Evolutionary conservation across 371 early-diverging fungal species (phyloP).

Genomic region (Mucor lusitanicus): DNA sequence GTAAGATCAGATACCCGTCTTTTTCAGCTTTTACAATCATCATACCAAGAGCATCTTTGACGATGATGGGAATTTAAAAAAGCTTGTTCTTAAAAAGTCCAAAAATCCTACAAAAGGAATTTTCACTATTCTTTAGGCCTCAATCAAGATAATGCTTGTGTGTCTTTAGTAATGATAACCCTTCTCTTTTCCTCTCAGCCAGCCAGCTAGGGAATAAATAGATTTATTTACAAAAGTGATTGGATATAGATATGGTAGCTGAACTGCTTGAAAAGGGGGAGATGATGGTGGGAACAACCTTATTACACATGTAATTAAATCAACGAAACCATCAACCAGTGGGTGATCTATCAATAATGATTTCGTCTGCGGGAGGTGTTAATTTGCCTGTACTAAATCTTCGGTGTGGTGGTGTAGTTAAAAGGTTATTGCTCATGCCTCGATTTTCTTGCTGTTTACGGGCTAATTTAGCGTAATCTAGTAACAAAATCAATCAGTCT

Average conservation of each 20-base stretch:
- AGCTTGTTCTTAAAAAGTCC: conserved; percentile 1
- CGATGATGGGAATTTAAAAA: neutral
- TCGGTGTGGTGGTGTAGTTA: neutral
- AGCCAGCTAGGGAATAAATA: neutral
- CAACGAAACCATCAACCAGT: neutral
- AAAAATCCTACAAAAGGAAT: conserved; percentile 3
- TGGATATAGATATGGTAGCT: neutral
- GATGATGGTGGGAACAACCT: neutral
- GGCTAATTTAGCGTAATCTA: conserved; percentile 46
- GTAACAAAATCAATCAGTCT: neutral
- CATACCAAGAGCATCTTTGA: neutral
- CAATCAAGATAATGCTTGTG: neutral
- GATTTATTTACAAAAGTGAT: neutral
- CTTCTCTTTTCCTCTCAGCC: neutral
- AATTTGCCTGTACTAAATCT: neutral
- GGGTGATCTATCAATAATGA: neutral
- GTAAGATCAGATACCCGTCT: neutral
- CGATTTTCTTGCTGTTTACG: conserved; percentile 28
- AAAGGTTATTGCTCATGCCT: neutral
- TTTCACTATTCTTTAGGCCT: neutral
- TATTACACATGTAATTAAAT: neutral
- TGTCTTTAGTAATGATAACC: neutral
- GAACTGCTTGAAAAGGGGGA: neutral
- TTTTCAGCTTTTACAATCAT: neutral
- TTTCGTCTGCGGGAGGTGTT: conserved; percentile 1